Conservation (phyloP, 148 eudicot species). For the Chenopodium suecicum region DNA sequence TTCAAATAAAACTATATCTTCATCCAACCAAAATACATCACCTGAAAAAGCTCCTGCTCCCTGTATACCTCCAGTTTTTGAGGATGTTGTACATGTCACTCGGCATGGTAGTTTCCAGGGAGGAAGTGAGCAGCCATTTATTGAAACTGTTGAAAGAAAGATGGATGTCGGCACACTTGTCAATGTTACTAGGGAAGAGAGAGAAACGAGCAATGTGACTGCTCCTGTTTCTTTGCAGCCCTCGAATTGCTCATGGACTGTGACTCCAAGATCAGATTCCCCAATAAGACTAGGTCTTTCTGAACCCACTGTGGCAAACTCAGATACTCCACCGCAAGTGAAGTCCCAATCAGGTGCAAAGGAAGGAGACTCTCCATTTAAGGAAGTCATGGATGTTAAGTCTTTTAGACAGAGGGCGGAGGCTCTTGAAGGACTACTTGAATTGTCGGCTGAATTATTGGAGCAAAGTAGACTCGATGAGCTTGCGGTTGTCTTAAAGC, state of each 20-base stretch:
- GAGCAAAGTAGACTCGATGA: conserved; percentile 85
- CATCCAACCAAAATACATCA: conserved; percentile 32
- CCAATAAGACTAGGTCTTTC: conserved; percentile 32
- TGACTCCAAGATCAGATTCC: conserved; percentile 24
- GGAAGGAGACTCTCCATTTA: conserved; percentile 48
- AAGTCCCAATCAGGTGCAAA: conserved; percentile 34
- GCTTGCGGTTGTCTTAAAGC: conserved; percentile 80
- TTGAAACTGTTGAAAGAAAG: conserved; percentile 50
- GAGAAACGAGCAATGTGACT: conserved; percentile 36
- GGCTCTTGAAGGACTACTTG: conserved; percentile 91
- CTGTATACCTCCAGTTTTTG: conserved; percentile 39
- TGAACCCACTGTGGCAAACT: conserved; percentile 25
- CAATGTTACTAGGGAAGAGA: conserved; percentile 44
- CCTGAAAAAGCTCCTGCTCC: conserved; percentile 36
- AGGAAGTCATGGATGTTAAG: conserved; percentile 85
- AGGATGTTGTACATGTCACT: conserved; percentile 59
- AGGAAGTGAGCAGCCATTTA: conserved; percentile 46
- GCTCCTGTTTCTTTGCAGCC: conserved; percentile 34
- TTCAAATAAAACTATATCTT: conserved; percentile 28
- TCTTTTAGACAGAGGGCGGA: conserved; percentile 94
- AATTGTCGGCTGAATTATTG: conserved; percentile 90
- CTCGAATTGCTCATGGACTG: conserved; percentile 36
- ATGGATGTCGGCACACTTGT: conserved; percentile 46
- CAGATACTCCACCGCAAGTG: conserved; percentile 43
- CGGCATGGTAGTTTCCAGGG: conserved; percentile 52